Conservation (phyloP, 1,284 basidiomycete genomes). For the Coriolopsis trogii region DNA sequence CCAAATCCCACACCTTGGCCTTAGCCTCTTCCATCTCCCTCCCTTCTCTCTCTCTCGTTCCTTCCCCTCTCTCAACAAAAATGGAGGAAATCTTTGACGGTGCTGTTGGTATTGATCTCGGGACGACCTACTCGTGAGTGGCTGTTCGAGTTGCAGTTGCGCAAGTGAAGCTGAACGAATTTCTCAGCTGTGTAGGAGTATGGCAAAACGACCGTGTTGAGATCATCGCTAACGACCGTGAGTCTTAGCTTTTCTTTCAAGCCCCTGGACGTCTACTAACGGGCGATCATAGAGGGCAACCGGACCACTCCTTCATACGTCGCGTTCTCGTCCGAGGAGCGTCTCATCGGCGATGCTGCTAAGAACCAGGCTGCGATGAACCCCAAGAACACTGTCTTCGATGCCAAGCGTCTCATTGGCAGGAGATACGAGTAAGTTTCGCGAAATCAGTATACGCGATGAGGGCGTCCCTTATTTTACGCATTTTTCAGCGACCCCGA, state of each 20-base stretch:
- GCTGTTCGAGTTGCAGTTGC: not conserved
- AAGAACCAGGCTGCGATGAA: conserved; percentile 99
- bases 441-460: not conserved
- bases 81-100: conserved; percentile 96
- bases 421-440: conserved; percentile 84
- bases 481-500: conserved; percentile 67
- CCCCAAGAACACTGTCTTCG: conserved; percentile 94
- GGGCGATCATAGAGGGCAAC: conserved; percentile 81
- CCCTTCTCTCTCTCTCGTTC: conserved; percentile 29
- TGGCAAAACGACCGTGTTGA: conserved; percentile 99
- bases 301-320: conserved; percentile 99
- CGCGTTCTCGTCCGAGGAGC: conserved; percentile 96
- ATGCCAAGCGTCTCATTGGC: conserved; percentile 97
- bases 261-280: conserved; percentile 13
- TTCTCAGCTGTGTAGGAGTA: conserved; percentile 88
- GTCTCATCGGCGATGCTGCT: conserved; percentile 98
- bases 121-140: conserved; percentile 88
- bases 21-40: conserved; percentile 33
- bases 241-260: conserved; percentile 37
- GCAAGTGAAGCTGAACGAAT: conserved; percentile 22
- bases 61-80: conserved; percentile 48
- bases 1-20: conserved; percentile 17
- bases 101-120: conserved; percentile 94
- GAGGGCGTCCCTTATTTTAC: conserved; percentile 20
- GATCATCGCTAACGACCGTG: conserved; percentile 97